These are phyloP conservation scores for Geotrichum europaeum DNA, from an alignment of 1,139 yeast species.

Conservation along the genomic window DNA sequence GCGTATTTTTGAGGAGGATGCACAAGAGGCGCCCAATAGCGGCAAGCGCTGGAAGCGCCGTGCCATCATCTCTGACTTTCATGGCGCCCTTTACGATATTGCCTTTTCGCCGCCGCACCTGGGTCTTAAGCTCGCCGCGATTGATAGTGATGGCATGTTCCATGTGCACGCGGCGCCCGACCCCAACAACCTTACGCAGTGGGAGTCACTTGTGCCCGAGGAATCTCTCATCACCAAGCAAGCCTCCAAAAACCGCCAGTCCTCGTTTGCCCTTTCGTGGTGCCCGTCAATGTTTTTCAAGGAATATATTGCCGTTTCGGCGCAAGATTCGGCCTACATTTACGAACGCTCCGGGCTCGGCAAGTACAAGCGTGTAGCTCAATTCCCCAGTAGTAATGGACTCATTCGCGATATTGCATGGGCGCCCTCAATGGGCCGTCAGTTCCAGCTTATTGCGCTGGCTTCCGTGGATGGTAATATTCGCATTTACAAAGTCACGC, in stretches of 20 bases:
- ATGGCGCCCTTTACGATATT: constrained; percentile 85
- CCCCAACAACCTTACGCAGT: constrained; percentile 73
- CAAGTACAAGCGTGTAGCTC: constrained; percentile 40
- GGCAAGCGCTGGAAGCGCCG: constrained; percentile 79
- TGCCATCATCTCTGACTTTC: constrained; percentile 74
- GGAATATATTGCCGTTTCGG: constrained; percentile 80
- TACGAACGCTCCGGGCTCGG: constrained; percentile 50
- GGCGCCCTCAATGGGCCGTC: constrained; percentile 97
- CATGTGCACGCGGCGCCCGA: constrained; percentile 85
- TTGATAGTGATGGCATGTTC: constrained; percentile 85
- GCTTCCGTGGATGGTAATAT: constrained; percentile 94
- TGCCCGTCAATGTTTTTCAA: constrained; percentile 81
- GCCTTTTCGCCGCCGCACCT: constrained; percentile 83
- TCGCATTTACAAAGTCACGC: constrained; percentile 68
- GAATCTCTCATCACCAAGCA: constrained; percentile 54
- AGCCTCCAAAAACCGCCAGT: constrained; percentile 77
- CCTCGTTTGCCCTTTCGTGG: constrained; percentile 87
- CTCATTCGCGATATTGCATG: constrained; percentile 85
- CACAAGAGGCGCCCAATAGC: constrained; percentile 64
- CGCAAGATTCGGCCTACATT: constrained; percentile 79
- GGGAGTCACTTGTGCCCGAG: constrained; percentile 70
- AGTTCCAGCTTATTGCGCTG: constrained; percentile 83
- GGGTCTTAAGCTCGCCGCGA: constrained; percentile 77
- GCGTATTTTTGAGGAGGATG: constrained; percentile 85
- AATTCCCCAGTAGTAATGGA: constrained; percentile 70